Percentiles rank a stretch among this genome's conserved stretches.
phyloP scores from a whole-genome alignment of 2,329 filamentous ascomycete species.

The Helicocarpus griseus region DNA sequence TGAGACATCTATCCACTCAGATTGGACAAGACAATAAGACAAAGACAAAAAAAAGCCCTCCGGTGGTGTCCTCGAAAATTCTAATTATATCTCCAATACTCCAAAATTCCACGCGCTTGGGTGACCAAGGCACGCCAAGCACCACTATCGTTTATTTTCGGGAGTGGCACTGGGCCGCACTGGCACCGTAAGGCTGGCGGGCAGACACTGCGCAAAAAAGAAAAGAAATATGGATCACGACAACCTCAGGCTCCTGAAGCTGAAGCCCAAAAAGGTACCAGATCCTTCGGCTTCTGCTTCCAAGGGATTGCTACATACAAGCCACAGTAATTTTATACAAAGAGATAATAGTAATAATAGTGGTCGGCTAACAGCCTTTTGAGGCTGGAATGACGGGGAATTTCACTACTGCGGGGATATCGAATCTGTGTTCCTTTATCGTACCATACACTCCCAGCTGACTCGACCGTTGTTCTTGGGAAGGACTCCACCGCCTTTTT shows the following conservation, averaged over 20 bases:
- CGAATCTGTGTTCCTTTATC: neutral
- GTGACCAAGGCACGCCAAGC: neutral
- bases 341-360: no score
- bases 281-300: neutral
- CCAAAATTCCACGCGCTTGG: neutral
- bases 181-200: neutral
- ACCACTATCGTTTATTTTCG: neutral
- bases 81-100: neutral
- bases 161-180: neutral
- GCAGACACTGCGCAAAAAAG: neutral
- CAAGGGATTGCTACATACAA: neutral
- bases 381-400: neutral
- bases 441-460: neutral
- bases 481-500: slow-evolving; percentile 2
- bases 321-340: neutral
- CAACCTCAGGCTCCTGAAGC: neutral
- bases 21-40: neutral
- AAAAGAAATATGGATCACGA: neutral
- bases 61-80: neutral
- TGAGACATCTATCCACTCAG: neutral
- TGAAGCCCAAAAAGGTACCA: no score
- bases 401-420: neutral
- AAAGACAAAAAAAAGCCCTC: neutral
- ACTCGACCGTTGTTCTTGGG: neutral
- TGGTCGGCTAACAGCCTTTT: no score